Base-by-base conservation (phyloP, 2,329 filamentous ascomycete species). In the Talaromyces sp. region DNA sequence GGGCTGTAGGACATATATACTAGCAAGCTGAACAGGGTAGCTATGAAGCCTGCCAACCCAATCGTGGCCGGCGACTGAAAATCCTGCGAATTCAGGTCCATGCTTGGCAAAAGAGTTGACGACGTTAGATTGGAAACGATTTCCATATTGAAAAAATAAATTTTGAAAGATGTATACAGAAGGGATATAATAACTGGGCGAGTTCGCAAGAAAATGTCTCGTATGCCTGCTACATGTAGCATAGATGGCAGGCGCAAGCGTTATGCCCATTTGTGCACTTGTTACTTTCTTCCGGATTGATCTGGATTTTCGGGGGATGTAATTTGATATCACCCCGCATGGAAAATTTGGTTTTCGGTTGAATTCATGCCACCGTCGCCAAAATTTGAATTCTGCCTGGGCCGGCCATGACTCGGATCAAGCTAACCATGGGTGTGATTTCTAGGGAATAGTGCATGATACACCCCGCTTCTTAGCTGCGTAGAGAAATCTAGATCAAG, bases 1-100 rank as follows among this genome's bases (percentile, higher is more conserved):
- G 59, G 59, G 6, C 16, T 60, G 10, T 60, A 60, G 2, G 59
- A 60, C 16, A 60, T 14, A 27, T 47, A 60, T 18, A 6, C 8
- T 23, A 47, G 44, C 18, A 47, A 27, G 10, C 44, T 47, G 8
- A 47, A 10, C 18, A 47, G n/a, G 18, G 44, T 47, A 47, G 44
- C 18, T 47, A 47, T 10, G 44, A 47, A 27, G 44, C 18, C 10
- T 47, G 44, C 44, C 18, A 47, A 8, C 8, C 44, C 44, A 7
- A 47, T 47, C 44, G 44, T 9, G 9, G 6, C 7, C n/a, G 23
- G 23, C 5, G 44, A 47, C 23, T 47, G 44, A 12, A 47, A 47
- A 47, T 47, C 44, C 18, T 47, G 44, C 18, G 44, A 27, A 9
- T 47, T 5, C 44, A 47, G 10, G 8, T 47, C 44, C 44, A 47